A percentile compares a stretch with the other conserved stretches of the same genome.
Conservation (phyloP, 2,329 filamentous ascomycete genomes). For the Diaporthe caulivora region DNA sequence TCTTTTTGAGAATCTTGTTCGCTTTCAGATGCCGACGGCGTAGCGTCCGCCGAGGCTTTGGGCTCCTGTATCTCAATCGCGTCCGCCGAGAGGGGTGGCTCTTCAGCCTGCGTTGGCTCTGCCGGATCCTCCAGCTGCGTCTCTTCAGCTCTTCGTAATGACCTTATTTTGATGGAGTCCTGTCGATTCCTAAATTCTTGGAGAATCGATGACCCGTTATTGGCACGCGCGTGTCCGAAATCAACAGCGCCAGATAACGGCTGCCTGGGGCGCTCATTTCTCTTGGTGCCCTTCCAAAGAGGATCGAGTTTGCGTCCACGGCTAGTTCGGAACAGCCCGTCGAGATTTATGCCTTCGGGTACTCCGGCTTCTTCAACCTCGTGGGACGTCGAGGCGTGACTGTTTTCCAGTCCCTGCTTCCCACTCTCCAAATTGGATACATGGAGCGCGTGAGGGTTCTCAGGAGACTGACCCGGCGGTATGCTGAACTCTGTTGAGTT, state of each 20-base stretch:
- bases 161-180: no score
- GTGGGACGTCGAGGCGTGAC: background rate
- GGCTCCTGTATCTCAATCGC: background rate
- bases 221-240: background rate
- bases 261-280: conserved; percentile 7
- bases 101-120: background rate
- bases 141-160: background rate
- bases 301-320: conserved; percentile 33
- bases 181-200: conserved; percentile 17
- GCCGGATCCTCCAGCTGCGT: background rate
- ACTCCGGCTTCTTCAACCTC: conserved; percentile 1
- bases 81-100: background rate
- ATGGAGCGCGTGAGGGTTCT: background rate
- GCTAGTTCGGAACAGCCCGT: conserved; percentile 37
- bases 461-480: background rate
- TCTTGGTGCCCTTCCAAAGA: conserved; percentile 38
- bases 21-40: conserved; percentile 5
- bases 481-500: background rate
- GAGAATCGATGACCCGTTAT: conserved; percentile 21
- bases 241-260: conserved; percentile 25
- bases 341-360: conserved; percentile 32
- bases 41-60: background rate
- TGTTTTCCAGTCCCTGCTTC: background rate
- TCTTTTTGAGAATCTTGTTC: conserved; percentile 10
- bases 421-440: background rate